Conservation (phyloP, 2,329 filamentous ascomycete genomes). For the Chaetomium sp. region DNA sequence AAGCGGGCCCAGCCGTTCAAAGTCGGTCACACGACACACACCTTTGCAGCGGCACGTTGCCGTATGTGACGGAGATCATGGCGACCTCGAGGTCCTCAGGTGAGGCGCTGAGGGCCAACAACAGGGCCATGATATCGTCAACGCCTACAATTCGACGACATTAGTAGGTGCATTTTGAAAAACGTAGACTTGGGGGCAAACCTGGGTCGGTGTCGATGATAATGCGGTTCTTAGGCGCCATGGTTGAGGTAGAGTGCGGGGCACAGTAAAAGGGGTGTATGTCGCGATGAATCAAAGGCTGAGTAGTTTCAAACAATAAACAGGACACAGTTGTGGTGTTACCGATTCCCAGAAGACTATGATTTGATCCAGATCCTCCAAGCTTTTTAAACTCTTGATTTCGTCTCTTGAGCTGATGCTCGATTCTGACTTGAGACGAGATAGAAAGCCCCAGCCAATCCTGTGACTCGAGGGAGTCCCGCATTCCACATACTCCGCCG, state of each 20-base stretch:
- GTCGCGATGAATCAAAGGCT: neutral
- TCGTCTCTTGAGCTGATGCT: too few species aligned
- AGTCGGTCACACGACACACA: constrained; percentile 31
- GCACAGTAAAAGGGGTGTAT: constrained; percentile 2
- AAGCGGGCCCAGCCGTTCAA: too few species aligned
- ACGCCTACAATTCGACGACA: constrained; percentile 51
- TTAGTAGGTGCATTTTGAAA: constrained; percentile 7
- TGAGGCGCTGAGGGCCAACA: constrained; percentile 75
- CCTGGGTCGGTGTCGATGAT: constrained; percentile 96
- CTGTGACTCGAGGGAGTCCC: constrained; percentile 1
- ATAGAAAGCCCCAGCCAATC: constrained; percentile 3
- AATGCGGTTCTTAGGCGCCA: constrained; percentile 66
- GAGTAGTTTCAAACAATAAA: neutral
- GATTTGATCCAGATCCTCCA: too few species aligned
- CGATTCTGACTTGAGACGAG: neutral
- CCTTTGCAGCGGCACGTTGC: constrained; percentile 85
- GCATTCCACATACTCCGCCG: constrained; percentile 8
- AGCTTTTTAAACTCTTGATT: too few species aligned
- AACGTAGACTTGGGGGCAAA: constrained; percentile 28
- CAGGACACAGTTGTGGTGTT: too few species aligned
- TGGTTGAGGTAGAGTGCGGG: constrained; percentile 29
- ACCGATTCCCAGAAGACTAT: too few species aligned
- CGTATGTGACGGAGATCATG: constrained; percentile 85
- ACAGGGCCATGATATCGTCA: constrained; percentile 83
- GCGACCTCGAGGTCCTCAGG: constrained; percentile 80